Evolutionary conservation across 148 eudicot species (phyloP).

Genomic region (Rhododendron vialii): DNA sequence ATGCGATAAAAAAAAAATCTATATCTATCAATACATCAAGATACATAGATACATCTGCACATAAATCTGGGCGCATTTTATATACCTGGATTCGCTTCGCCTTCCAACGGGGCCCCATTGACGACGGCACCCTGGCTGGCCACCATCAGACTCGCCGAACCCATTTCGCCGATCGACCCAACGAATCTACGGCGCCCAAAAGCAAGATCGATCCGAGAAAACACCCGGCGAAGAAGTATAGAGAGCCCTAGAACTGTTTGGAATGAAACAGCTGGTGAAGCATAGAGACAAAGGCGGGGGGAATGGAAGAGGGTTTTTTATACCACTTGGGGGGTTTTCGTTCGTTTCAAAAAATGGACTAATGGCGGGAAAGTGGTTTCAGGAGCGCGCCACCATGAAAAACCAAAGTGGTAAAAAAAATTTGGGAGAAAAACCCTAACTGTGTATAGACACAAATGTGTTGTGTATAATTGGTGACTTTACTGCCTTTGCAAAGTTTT

Average conservation of each 20-base stretch:
- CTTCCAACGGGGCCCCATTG: not conserved
- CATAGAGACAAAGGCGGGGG: not conserved
- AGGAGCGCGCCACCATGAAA: not conserved
- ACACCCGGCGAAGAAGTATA: not conserved
- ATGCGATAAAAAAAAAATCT: not conserved
- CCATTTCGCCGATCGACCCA: not conserved
- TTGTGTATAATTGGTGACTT: no score
- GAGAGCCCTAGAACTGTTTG: not conserved
- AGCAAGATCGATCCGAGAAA: not conserved
- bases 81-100: conserved; percentile 5
- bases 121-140: not conserved
- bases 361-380: conserved; percentile 12
- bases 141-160: conserved; percentile 1
- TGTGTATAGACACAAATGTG: not conserved
- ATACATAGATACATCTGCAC: not conserved
- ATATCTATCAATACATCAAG: not conserved
- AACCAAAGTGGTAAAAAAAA: not conserved
- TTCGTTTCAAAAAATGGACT: not conserved
- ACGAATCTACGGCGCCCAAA: not conserved
- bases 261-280: not conserved
- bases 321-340: not conserved
- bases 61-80: not conserved
- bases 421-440: conserved; percentile 8
- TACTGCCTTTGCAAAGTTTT: not conserved
- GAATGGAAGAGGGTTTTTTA: not conserved